Base-by-base conservation (phyloP, 2,329 filamentous ascomycete species). In the Curvularia spicifera region DNA sequence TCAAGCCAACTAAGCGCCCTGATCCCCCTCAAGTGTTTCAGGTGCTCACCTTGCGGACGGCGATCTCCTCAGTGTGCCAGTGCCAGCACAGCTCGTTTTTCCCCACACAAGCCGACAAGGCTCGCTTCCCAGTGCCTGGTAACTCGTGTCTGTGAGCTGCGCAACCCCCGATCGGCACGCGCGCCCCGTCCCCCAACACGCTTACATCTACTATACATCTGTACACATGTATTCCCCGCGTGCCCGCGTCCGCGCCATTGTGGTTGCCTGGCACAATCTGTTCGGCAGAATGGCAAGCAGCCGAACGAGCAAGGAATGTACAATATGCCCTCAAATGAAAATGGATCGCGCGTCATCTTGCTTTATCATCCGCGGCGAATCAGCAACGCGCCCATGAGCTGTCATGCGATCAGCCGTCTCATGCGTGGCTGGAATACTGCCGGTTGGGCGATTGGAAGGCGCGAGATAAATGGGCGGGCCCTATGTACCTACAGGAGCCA, bases 351-450 rank as follows among this genome's bases (percentile, higher is more conserved):
- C 18, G 39, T 43, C 12, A 26, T 43, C 13, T 43, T 12, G 40
- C 20, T 42, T 42, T 20, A 42, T 42, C 20, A 2, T 24, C 39
- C 31, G 22, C 37, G 47, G 44, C 47, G 40, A 55, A 61, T 59
- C 44, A 59, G 28, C 18, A 51, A 15, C 40, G 35, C 50, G 54
- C 26, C 35, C 31, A 44, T 24, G 18, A 22, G 24, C 31, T 22
- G 39, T 47, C 29, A 56, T 59, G 51, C 51, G 40, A 47, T 48
- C 44, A 59, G 65, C 61, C 67, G 59, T 59, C 58, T 13, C 57
- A 68, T 59, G 67, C 60, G 44, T 45, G 52, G 48, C 62, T 68
- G 71, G 71, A 74, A 71, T 56, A 59, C 65, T 68, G 60, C 71
- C 70, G 70, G 69, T 72, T 72, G 71, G 70, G 62, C 54, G 49